Conservation (phyloP, 1,284 basidiomycete species). For the Flammula alnicola region DNA sequence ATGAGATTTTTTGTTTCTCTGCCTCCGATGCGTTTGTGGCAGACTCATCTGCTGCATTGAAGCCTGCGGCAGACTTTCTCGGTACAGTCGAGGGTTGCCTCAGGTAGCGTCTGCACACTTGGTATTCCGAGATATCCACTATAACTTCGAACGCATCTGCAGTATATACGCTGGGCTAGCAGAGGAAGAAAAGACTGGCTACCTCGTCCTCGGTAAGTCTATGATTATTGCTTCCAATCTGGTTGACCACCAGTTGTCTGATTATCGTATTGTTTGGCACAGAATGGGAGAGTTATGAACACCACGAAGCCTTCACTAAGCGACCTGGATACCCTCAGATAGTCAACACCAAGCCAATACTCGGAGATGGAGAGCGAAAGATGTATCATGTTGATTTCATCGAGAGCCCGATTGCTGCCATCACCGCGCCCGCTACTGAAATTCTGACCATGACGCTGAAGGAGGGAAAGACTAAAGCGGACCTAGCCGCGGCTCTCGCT, state of each 20-base stretch:
- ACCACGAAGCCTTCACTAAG: constrained; percentile 26
- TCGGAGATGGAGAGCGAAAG: constrained; percentile 17
- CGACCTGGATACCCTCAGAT: constrained; percentile 23
- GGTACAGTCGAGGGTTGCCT: constrained; percentile 22
- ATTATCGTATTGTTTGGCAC: not conserved
- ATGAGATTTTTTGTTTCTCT: constrained; percentile 27
- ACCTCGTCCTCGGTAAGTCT: constrained; percentile 24
- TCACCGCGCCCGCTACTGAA: constrained; percentile 27
- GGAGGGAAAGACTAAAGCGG: constrained; percentile 22
- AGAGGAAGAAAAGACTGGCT: constrained; percentile 23
- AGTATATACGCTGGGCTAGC: constrained; percentile 26
- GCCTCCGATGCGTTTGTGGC: constrained; percentile 27
- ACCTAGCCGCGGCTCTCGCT: constrained; percentile 13
- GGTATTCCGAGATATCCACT: not conserved
- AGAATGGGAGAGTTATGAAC: constrained; percentile 35
- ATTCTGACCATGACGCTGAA: constrained; percentile 28
- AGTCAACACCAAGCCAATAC: constrained; percentile 21
- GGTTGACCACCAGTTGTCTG: not conserved
- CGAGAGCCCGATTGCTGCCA: constrained; percentile 17
- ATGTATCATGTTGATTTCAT: constrained; percentile 23
- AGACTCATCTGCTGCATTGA: constrained; percentile 13
- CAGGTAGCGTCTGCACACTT: constrained; percentile 15
- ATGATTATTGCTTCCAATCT: too few relatives aligned
- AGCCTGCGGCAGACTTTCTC: constrained; percentile 21
- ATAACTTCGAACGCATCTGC: not conserved